Evolutionary conservation across 192 early-diverging fungal species (phyloP).

Genomic region (Pilobolus umbonatus): DNA sequence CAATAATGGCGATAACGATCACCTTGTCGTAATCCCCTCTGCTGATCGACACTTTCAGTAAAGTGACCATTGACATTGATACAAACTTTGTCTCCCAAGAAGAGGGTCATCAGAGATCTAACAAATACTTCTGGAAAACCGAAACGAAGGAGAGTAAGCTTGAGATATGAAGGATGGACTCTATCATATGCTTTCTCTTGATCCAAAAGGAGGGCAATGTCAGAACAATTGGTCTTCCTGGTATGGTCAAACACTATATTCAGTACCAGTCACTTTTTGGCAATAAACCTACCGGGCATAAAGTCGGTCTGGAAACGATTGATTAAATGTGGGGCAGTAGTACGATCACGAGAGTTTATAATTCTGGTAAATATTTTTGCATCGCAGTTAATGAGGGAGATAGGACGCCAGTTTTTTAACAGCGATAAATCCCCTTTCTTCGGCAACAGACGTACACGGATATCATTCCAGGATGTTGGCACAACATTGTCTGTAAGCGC

Average conservation of each 20-base stretch:
- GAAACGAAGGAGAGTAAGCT: not conserved
- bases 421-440: slow-evolving; percentile 22
- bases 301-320: slow-evolving; percentile 16
- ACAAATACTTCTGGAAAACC: slow-evolving; percentile 11
- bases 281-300: slow-evolving; percentile 3
- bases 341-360: not conserved
- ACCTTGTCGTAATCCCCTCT: slow-evolving; percentile 30
- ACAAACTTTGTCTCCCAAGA: slow-evolving; percentile 4
- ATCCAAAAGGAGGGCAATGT: slow-evolving; percentile 19
- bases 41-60: slow-evolving; percentile 5
- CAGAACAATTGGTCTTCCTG: not conserved
- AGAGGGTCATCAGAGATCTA: not conserved
- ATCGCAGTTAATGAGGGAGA: slow-evolving; percentile 10
- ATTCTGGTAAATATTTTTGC: slow-evolving; percentile 10
- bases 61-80: slow-evolving; percentile 26
- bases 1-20: slow-evolving; percentile 31
- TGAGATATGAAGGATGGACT: slow-evolving; percentile 19
- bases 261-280: slow-evolving; percentile 11
- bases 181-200: slow-evolving; percentile 32
- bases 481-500: too few relatives aligned
- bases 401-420: slow-evolving; percentile 14
- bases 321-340: not conserved
- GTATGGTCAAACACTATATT: not conserved
- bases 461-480: not conserved
- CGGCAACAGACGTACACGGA: slow-evolving; percentile 10